Evolutionary conservation across 352 stramenopile genomes (phyloP).

Genomic region (Elongisporangium undulatum): DNA sequence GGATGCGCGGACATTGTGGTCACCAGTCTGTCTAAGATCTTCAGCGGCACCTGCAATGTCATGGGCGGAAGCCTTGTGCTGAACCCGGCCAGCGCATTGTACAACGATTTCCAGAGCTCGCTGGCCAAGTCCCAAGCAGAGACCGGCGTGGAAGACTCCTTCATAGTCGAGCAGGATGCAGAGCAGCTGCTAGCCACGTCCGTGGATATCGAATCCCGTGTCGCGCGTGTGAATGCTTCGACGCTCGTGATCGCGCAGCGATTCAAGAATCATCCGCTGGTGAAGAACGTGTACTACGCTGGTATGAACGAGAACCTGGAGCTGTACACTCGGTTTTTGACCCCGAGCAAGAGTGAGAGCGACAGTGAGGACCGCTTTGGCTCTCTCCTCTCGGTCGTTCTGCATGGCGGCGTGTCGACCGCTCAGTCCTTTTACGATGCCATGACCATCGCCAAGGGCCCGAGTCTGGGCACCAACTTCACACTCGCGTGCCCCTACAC

Average conservation of each 20-base stretch:
- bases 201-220: slow-evolving; percentile 64
- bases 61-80: slow-evolving; percentile 90
- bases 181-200: slow-evolving; percentile 44
- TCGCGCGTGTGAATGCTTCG: slow-evolving; percentile 77
- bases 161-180: slow-evolving; percentile 58
- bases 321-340: slow-evolving; percentile 62
- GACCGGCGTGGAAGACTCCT: slow-evolving; percentile 34
- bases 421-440: slow-evolving; percentile 87
- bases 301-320: slow-evolving; percentile 40
- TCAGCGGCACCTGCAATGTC: slow-evolving; percentile 87
- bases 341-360: slow-evolving; percentile 4
- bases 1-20: slow-evolving; percentile 81
- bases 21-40: slow-evolving; percentile 94
- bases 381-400: slow-evolving; percentile 84
- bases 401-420: slow-evolving; percentile 64
- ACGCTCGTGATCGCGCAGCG: slow-evolving; percentile 63
- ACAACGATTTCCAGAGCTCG: slow-evolving; percentile 27
- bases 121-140: background rate
- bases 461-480: slow-evolving; percentile 93
- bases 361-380: slow-evolving; percentile 54
- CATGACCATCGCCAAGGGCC: slow-evolving; percentile 79
- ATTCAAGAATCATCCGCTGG: slow-evolving; percentile 64
- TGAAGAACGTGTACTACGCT: slow-evolving; percentile 88
- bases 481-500: slow-evolving; percentile 92
- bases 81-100: slow-evolving; percentile 57